phyloP scores from a whole-genome alignment of 2,329 filamentous ascomycete genomes.

The Laburnicola sp. region DNA sequence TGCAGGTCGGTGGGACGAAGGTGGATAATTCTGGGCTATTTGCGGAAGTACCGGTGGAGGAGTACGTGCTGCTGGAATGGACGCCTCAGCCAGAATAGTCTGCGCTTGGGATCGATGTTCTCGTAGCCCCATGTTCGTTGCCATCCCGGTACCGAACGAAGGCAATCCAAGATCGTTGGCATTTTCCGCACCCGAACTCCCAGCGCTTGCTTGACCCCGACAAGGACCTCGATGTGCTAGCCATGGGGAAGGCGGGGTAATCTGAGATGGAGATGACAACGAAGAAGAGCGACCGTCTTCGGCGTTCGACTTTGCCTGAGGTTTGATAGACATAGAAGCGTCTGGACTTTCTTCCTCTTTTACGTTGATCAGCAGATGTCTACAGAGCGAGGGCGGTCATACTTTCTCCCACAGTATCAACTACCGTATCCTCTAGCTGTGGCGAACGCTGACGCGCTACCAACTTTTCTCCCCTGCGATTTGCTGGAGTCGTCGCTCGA shows the following conservation, averaged over 20 bases:
- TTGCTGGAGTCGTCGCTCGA: not conserved
- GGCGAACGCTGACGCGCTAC: not conserved
- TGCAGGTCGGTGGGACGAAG: not conserved
- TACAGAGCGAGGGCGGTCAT: not conserved
- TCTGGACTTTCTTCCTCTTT: not conserved
- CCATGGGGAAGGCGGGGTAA: not conserved
- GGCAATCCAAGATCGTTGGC: not conserved
- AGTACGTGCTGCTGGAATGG: not conserved
- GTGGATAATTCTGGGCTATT: not conserved
- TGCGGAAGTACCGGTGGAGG: not conserved
- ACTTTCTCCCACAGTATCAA: not conserved
- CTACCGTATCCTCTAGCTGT: not conserved
- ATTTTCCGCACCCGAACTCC: not conserved
- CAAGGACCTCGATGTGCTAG: not conserved
- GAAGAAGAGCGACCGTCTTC: not conserved
- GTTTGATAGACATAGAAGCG: no score
- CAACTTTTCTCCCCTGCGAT: not conserved
- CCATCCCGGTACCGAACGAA: not conserved
- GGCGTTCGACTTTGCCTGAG: not conserved
- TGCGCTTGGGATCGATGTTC: not conserved
- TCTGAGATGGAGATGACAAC: not conserved
- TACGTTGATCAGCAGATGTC: not conserved
- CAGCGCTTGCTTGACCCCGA: not conserved
- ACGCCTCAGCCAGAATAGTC: not conserved
- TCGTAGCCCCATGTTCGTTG: not conserved